Base-by-base conservation (phyloP, 2,329 filamentous ascomycete species). In the Myriosclerotinia duriaeana region DNA sequence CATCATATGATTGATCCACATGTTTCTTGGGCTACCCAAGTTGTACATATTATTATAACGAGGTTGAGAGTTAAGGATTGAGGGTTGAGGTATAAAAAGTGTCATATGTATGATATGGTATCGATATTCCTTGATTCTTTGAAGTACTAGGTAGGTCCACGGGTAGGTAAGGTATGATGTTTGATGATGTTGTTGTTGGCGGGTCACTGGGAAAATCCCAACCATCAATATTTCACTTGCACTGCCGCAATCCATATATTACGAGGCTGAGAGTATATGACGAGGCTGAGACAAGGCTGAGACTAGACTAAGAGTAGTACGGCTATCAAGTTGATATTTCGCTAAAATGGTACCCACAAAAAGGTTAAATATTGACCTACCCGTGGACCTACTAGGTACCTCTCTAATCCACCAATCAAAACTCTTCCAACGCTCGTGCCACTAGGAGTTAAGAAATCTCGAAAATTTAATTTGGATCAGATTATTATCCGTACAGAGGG, bases 391-490 rank as follows among this genome's bases (percentile, higher is more conserved):
- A n/a, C n/a, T n/a, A n/a, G n/a, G n/a, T n/a, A n/a, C n/a, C n/a
- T n/a, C n/a, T 2, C n/a, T 2, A 38, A 1, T 3, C 5, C n/a
- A 17, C 63, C 63, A 65, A 65, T 65, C 2, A 65, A 65, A 65
- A 20, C 15, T 42, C 44, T 22, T 7, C 34, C 46, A 65, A 65
- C 42, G 22, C 42, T 65, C 63, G 42, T 44, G 63, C 63, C 63
- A 59, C 63, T 65, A 65, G 36, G 17, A 34, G 9, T 17, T 36
- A 38, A 55, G 40, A 65, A 59, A 65, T 65, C 63, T 52, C 53
- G 53, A 65, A 65, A 65, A 65, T 17, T 64, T 64, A 64, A 64
- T 65, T 65, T 58, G 46, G 42, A 30, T 17, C 53, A 30, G 53
- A 48, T 48, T 58, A 38, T 64, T 26, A 55, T 56, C 30, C 14